Conservation (phyloP, 441 rosid genomes). For the Corymbia calophylla region DNA sequence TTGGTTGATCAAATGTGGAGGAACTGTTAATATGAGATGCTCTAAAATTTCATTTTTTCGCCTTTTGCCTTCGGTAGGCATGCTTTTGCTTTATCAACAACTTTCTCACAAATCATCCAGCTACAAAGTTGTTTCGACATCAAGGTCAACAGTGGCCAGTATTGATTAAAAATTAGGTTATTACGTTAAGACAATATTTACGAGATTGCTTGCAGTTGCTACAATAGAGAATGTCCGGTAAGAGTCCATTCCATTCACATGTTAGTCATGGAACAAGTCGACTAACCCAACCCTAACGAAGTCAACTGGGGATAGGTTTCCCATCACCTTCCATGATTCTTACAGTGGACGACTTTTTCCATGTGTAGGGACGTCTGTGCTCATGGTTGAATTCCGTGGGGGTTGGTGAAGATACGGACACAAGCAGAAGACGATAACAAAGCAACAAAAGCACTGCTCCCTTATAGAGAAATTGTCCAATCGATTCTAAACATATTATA, state of each 20-base stretch:
- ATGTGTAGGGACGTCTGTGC: neutral
- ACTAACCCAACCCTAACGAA: neutral
- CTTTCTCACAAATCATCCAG: neutral
- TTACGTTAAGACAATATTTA: neutral
- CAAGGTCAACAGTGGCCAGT: neutral
- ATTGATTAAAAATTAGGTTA: too few relatives aligned
- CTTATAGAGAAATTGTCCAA: neutral
- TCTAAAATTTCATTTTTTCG: too few relatives aligned
- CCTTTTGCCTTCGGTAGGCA: too few relatives aligned
- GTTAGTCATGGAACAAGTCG: neutral
- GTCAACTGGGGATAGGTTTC: neutral
- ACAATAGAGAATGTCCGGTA: neutral
- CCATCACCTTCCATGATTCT: neutral
- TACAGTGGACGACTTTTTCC: neutral
- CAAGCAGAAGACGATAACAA: neutral
- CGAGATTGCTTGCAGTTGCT: neutral
- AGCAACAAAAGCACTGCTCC: neutral
- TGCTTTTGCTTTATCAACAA: too few relatives aligned
- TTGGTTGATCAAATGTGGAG: too few relatives aligned
- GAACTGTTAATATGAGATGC: too few relatives aligned
- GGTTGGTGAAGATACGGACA: neutral
- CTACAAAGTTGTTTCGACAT: neutral
- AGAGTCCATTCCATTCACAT: neutral
- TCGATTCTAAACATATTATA: too few relatives aligned
- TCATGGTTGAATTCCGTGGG: fast-evolving